Evolutionary conservation across 1,284 basidiomycete genomes (phyloP).

Genomic region (Retiboletus flavoniger): DNA sequence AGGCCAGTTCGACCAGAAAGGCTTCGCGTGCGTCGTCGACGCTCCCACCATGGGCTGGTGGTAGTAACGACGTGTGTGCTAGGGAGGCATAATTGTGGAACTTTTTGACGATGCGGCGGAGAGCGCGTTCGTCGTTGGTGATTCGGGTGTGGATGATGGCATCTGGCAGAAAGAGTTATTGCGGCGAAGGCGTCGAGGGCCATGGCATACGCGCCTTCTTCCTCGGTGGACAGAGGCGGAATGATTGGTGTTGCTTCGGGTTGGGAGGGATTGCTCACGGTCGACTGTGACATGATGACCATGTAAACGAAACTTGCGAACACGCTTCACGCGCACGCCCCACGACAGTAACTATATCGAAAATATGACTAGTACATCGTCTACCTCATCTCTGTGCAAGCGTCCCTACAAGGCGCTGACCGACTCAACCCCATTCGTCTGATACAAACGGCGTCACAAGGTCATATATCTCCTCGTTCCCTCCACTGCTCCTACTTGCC

Average conservation of each 20-base stretch:
- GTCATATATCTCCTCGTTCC: slow-evolving; percentile 74
- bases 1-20: slow-evolving; percentile 70
- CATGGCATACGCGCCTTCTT: slow-evolving; percentile 54
- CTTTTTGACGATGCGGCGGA: slow-evolving; percentile 74
- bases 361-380: neutral
- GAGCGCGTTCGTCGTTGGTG: slow-evolving; percentile 69
- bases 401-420: no score
- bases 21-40: slow-evolving; percentile 73
- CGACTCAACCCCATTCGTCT: slow-evolving; percentile 54
- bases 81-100: slow-evolving; percentile 69
- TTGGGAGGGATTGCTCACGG: slow-evolving; percentile 11
- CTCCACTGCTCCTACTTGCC: slow-evolving; percentile 44
- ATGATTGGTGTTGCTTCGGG: slow-evolving; percentile 26
- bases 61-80: slow-evolving; percentile 49
- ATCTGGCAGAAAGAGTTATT: slow-evolving; percentile 43
- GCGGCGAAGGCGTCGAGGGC: slow-evolving; percentile 18
- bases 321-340: no score
- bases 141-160: slow-evolving; percentile 74
- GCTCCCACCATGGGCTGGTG: slow-evolving; percentile 36
- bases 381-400: neutral
- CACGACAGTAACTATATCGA: neutral
- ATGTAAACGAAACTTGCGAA: neutral
- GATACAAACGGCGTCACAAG: slow-evolving; percentile 76
- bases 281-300: slow-evolving; percentile 3
- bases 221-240: slow-evolving; percentile 55